A percentile compares a stretch with the other conserved stretches of the same genome.
phyloP scores from a whole-genome alignment of 129 eudicot species.

The Flaveria ramosissima region DNA sequence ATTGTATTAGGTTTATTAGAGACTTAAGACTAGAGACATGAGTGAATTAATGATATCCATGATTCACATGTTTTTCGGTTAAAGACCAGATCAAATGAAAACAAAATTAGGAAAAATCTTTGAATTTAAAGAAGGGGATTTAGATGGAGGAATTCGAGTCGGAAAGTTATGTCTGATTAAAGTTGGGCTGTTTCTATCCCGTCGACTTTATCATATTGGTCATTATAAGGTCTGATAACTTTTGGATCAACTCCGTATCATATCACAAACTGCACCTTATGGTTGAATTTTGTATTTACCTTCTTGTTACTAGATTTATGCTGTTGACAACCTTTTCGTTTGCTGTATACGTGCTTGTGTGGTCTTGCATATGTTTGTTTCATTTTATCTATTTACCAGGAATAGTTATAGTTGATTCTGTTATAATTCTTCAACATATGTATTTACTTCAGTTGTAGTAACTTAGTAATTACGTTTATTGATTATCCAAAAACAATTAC shows the following conservation, averaged over 20 bases:
- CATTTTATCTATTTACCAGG: background rate
- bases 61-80: background rate
- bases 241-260: background rate
- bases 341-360: background rate
- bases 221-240: background rate
- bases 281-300: constrained; percentile 14
- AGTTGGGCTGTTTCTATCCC: background rate
- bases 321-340: background rate
- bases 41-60: background rate
- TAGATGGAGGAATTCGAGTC: background rate
- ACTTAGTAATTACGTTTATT: no score
- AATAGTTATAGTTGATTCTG: background rate
- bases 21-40: background rate
- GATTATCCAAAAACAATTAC: no score
- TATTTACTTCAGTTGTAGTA: no score
- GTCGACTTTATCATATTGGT: background rate
- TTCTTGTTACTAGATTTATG: background rate
- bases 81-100: background rate
- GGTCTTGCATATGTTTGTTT: background rate
- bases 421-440: no score
- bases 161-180: background rate
- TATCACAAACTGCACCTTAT: background rate
- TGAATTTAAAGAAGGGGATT: background rate
- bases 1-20: no score
- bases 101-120: background rate